Percentiles rank a stretch among this genome's conserved stretches.
These are phyloP conservation scores for Nicotiana tomentosiformis DNA, from an alignment of 257 asterid genomes.

Conservation along the genomic window DNA sequence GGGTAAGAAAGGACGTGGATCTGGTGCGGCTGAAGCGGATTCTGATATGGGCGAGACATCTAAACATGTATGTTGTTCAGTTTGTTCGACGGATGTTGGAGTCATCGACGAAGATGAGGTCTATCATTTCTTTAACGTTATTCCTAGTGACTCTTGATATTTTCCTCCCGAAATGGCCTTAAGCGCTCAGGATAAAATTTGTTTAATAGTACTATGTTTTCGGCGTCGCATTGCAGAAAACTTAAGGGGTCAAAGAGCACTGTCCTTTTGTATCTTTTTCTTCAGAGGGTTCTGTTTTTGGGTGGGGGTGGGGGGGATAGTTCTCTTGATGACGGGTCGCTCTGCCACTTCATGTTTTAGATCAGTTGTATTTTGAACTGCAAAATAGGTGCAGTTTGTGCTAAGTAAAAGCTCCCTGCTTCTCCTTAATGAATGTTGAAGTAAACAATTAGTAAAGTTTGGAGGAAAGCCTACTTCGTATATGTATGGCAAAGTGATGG, in stretches of 20 bases:
- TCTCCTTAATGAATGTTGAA: not conserved
- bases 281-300: too few relatives aligned
- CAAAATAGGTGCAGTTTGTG: not conserved
- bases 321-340: too few relatives aligned
- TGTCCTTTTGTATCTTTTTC: not conserved
- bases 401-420: not conserved
- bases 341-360: too few relatives aligned
- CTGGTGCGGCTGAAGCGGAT: slow-evolving; percentile 16
- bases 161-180: not conserved
- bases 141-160: slow-evolving; percentile 72
- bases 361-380: not conserved
- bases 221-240: not conserved
- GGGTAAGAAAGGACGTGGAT: slow-evolving; percentile 21
- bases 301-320: too few relatives aligned
- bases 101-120: slow-evolving; percentile 76
- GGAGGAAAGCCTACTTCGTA: not conserved
- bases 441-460: not conserved
- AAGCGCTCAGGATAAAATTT: not conserved
- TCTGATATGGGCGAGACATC: slow-evolving; percentile 23
- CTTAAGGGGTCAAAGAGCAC: not conserved
- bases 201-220: not conserved
- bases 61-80: slow-evolving; percentile 59
- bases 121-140: slow-evolving; percentile 70
- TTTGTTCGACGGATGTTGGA: slow-evolving; percentile 82
- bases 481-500: not conserved